A percentile compares a stretch with the other conserved stretches of the same genome.
Evolutionary conservation across 805 yeast species (phyloP).

Genomic region (Phaffomyces thermotolerans): DNA sequence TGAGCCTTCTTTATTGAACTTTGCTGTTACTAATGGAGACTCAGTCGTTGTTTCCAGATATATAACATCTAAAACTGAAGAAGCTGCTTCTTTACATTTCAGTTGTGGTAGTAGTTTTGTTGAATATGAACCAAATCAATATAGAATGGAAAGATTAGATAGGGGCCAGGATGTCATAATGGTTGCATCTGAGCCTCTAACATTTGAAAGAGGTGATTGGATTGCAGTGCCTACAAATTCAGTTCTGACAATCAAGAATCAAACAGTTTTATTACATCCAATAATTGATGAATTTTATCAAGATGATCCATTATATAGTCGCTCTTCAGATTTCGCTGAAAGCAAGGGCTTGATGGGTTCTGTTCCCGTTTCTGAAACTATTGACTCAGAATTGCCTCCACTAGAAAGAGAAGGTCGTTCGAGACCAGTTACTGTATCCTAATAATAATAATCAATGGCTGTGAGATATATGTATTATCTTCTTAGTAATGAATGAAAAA

Average conservation of each 20-base stretch:
- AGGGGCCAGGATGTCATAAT: slow-evolving; percentile 91
- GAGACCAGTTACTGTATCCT: slow-evolving; percentile 19
- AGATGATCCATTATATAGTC: slow-evolving; percentile 53
- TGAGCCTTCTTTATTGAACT: slow-evolving; percentile 83
- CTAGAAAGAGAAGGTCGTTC: slow-evolving; percentile 69
- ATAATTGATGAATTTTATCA: slow-evolving; percentile 84
- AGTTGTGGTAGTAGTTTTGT: slow-evolving; percentile 88
- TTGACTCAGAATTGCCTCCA: slow-evolving; percentile 59
- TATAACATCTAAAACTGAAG: slow-evolving; percentile 82
- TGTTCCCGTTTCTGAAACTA: slow-evolving; percentile 57
- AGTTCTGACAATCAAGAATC: slow-evolving; percentile 68
- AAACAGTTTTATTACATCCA: slow-evolving; percentile 87
- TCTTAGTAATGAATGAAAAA: no score
- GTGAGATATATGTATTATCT: no score
- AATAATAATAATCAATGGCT: not conserved
- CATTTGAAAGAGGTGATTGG: slow-evolving; percentile 97
- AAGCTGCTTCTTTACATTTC: slow-evolving; percentile 93
- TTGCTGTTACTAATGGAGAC: slow-evolving; percentile 92
- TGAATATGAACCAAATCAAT: slow-evolving; percentile 87
- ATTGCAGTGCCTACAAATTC: slow-evolving; percentile 94
- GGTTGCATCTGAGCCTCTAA: slow-evolving; percentile 94
- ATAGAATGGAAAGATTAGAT: slow-evolving; percentile 88
- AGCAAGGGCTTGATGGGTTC: slow-evolving; percentile 91
- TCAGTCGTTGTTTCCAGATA: slow-evolving; percentile 83
- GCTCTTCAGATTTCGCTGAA: slow-evolving; percentile 80